phyloP scores from a whole-genome alignment of 495 filamentous ascomycete genomes.

The Aspergillus steynii region DNA sequence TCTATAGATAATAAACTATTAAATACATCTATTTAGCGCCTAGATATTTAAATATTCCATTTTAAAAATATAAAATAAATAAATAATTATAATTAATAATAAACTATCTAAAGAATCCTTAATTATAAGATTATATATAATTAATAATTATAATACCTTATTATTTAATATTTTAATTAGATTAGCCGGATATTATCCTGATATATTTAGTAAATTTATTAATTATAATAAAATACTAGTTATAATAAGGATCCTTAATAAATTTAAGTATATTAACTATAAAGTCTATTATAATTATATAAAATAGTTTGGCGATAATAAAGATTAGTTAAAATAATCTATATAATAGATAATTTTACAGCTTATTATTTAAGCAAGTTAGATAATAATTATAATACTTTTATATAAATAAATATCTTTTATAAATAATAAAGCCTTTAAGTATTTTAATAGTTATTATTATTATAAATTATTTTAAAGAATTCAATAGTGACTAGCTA shows the following conservation, averaged over 20 bases:
- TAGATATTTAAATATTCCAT: not conserved
- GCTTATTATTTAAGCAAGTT: too few species aligned
- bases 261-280: too few species aligned
- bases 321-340: too few species aligned
- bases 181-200: not conserved
- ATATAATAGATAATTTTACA: too few species aligned
- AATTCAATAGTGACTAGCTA: not conserved
- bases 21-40: too few species aligned
- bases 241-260: too few species aligned
- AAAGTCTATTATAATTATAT: too few species aligned
- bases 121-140: not conserved
- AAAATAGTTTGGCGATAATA: too few species aligned
- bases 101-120: not conserved
- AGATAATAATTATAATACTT: too few species aligned
- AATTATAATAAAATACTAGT: too few species aligned
- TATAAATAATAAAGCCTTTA: constrained; percentile 1
- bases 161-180: not conserved
- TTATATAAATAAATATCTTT: not conserved
- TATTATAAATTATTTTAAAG: too few species aligned
- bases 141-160: not conserved
- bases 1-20: not conserved
- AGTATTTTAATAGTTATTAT: not conserved
- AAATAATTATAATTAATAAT: not conserved
- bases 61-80: not conserved
- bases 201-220: too few species aligned